Percentiles rank a stretch among this genome's conserved stretches.
Conservation (phyloP, 768 basidiomycete species). For the Suillus brevipes region DNA sequence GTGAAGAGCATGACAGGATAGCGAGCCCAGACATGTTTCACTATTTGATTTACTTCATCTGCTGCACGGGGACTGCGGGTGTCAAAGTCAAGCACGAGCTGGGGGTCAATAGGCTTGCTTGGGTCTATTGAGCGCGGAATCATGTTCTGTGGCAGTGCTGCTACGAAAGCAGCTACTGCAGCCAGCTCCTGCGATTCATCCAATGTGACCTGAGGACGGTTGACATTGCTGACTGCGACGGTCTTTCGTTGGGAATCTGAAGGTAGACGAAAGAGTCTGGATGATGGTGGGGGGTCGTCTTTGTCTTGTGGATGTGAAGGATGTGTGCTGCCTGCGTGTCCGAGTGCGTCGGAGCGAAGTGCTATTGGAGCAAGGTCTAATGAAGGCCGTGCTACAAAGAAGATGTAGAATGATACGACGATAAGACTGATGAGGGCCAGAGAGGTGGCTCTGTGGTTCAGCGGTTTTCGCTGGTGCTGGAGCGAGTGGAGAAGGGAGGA, state of each 20-base stretch:
- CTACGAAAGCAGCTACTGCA: slow-evolving; percentile 71
- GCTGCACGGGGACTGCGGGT: slow-evolving; percentile 60
- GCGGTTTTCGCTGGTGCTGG: slow-evolving; percentile 41
- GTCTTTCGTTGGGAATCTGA: slow-evolving; percentile 13
- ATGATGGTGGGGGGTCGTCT: slow-evolving; percentile 32
- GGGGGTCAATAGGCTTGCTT: slow-evolving; percentile 65
- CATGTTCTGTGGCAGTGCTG: slow-evolving; percentile 71
- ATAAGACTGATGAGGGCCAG: slow-evolving; percentile 54
- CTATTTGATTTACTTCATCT: slow-evolving; percentile 59
- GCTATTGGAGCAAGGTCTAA: slow-evolving; percentile 38
- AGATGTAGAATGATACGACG: slow-evolving; percentile 53
- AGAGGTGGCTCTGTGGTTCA: slow-evolving; percentile 52
- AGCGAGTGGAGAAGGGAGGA: slow-evolving; percentile 31
- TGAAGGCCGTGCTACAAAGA: slow-evolving; percentile 49
- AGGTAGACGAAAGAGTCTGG: slow-evolving; percentile 24
- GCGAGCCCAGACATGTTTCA: slow-evolving; percentile 66
- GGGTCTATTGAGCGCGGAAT: slow-evolving; percentile 71
- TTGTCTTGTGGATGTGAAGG: slow-evolving; percentile 17
- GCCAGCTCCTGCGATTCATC: slow-evolving; percentile 65
- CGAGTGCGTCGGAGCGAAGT: slow-evolving; percentile 31
- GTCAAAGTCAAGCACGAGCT: slow-evolving; percentile 83
- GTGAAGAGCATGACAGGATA: slow-evolving; percentile 77
- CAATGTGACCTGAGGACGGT: slow-evolving; percentile 46
- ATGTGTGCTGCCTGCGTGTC: slow-evolving; percentile 28
- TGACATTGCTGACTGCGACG: slow-evolving; percentile 15